Percentiles rank a stretch among this genome's conserved stretches.
Evolutionary conservation across 2,329 filamentous ascomycete genomes (phyloP).

Genomic region (Reticulascus tulasneorum): DNA sequence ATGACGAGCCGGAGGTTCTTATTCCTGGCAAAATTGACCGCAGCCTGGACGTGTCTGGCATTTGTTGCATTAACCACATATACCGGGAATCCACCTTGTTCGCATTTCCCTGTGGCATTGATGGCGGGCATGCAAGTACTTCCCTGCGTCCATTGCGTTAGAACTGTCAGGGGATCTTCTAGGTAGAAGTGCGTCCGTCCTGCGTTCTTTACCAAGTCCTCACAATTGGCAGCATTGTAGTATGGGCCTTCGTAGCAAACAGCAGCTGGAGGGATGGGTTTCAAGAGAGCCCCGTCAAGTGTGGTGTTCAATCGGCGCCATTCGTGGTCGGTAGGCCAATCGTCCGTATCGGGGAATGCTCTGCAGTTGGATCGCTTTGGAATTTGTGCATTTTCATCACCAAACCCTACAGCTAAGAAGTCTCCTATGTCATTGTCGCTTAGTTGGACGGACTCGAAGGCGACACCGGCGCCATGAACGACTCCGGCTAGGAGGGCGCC

Average conservation of each 20-base stretch:
- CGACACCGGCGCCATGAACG: too few relatives aligned
- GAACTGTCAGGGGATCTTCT: too few relatives aligned
- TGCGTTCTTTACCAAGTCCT: conserved; percentile 17
- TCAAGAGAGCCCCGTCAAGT: conserved; percentile 18
- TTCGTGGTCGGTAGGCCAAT: conserved; percentile 15
- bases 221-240: conserved; percentile 17
- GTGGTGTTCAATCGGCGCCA: conserved; percentile 16
- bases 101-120: conserved; percentile 15
- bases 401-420: too few relatives aligned
- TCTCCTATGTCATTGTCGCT: too few relatives aligned
- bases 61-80: conserved; percentile 21
- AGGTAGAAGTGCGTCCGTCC: conserved; percentile 20
- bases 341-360: too few relatives aligned
- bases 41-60: conserved; percentile 12
- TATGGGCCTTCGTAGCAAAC: conserved; percentile 20
- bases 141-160: too few relatives aligned
- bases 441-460: too few relatives aligned
- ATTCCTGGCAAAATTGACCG: conserved; percentile 7
- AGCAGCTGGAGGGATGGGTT: conserved; percentile 19
- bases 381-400: too few relatives aligned
- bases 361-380: too few relatives aligned
- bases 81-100: conserved; percentile 16
- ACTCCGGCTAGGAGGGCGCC: too few relatives aligned
- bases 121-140: conserved; percentile 23
- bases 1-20: conserved; percentile 36